Evolutionary conservation across 1,139 yeast genomes (phyloP), one percentile per base, ranked within the genome.

Genomic region (Hemisphaericaspora lyxosophila): DNA sequence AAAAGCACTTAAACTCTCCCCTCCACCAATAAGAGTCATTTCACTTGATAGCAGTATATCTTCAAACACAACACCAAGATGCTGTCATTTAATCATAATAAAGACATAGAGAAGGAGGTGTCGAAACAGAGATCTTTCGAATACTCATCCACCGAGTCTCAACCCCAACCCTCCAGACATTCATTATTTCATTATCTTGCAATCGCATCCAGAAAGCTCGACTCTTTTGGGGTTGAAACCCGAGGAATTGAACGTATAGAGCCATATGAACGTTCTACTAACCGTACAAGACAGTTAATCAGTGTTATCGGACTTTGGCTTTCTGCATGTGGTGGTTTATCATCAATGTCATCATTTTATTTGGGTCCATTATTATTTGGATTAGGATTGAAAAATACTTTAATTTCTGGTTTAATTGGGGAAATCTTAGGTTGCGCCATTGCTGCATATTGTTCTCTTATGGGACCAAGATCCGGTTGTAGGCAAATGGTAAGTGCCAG

Each of bases 301-400:
- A 72, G 81, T 15, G 87, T 85, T 13, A 62, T 76, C 12, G 90
- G 95, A 2, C 70, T 86, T 35, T 87, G 96, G 96, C 57, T 85
- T 23, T 80, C 90, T 26, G 96, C 90, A 0, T 75, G 89, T 46
- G 94, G 95, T 39, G 90, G 95, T 0, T 64, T 87, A 24, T 82
- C 94, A 5, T 84, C 95, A 1, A 84, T 86, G 86, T 83, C 95
- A 0, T 78, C 92, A 2, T 87, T 76, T 52, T 78, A 84, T 42
- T 62, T 85, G 35, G 94, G 94, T 0, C 87, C 95, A 0, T 58
- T 85, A 34, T 55, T 84, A 5, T 87, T 76, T 53, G 85, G 75
- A 2, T 64, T 87, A 14, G 85, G 87, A 4, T 79, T 85, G 48
- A 73, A 62, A 40, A 82, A 85, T 49, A 66, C 86, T 1, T 53